Evolutionary conservation across 164 flowering plant species (phyloP).

Genomic region (Aristolochia fimbriata): DNA sequence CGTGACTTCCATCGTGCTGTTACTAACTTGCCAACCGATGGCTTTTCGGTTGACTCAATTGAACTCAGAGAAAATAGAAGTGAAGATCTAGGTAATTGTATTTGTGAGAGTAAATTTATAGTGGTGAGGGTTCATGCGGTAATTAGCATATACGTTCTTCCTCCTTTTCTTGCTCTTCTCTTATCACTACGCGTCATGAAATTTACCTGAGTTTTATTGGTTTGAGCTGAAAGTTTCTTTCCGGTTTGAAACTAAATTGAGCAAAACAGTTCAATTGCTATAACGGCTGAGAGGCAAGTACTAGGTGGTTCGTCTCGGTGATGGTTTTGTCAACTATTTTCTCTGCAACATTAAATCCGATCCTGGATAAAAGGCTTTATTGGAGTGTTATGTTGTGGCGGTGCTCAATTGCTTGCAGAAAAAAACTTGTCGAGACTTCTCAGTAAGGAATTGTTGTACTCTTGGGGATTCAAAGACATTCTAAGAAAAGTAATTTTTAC

Average conservation of each 20-base stretch:
- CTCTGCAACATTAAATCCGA: too few relatives aligned
- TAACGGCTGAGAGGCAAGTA: too few relatives aligned
- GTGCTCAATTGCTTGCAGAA: conserved; percentile 28
- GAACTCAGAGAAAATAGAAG: conserved; percentile 17
- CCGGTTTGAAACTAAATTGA: too few relatives aligned
- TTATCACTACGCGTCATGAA: too few relatives aligned
- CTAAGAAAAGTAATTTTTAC: conserved; percentile 46
- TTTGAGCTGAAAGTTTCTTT: too few relatives aligned
- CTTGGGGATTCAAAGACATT: conserved; percentile 60
- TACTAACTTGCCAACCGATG: conserved; percentile 52
- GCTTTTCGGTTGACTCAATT: conserved; percentile 30
- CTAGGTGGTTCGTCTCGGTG: too few relatives aligned
- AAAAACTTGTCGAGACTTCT: conserved; percentile 35
- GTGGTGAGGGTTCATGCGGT: too few relatives aligned
- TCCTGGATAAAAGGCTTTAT: too few relatives aligned
- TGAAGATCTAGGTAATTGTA: conserved; percentile 18
- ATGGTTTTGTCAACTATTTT: too few relatives aligned
- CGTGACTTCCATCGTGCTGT: conserved; percentile 85
- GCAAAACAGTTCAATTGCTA: too few relatives aligned
- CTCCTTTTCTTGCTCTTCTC: too few relatives aligned
- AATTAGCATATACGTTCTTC: not conserved
- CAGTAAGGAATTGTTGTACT: conserved; percentile 36
- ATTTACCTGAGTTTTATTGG: too few relatives aligned
- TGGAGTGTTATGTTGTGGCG: not conserved
- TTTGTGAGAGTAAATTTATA: not conserved